These are phyloP conservation scores for Sordariomycetes sp. DNA, from an alignment of 2,329 filamentous ascomycete genomes.

Conservation along the genomic window DNA sequence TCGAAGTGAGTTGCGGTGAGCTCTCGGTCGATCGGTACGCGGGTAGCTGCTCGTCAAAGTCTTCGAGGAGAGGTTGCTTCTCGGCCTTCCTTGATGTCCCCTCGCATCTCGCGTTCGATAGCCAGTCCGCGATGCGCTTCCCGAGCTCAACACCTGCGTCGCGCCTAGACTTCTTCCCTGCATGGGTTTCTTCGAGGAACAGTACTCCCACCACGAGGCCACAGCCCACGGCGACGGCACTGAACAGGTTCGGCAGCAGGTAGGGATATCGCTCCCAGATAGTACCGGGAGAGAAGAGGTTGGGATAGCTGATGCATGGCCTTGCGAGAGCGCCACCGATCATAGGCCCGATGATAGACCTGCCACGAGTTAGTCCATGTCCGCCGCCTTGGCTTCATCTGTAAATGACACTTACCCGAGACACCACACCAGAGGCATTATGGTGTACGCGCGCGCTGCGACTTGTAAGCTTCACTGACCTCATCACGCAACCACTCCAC, in stretches of 20 bases:
- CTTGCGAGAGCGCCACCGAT: slow-evolving; percentile 83
- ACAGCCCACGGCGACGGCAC: slow-evolving; percentile 61
- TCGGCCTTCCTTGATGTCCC: slow-evolving; percentile 28
- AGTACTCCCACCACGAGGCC: slow-evolving; percentile 69
- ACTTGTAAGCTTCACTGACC: neutral
- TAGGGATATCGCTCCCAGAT: slow-evolving; percentile 85
- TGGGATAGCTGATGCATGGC: slow-evolving; percentile 72
- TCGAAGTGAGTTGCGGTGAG: slow-evolving; percentile 31
- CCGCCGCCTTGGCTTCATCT: neutral
- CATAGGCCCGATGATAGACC: slow-evolving; percentile 82
- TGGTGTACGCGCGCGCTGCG: slow-evolving; percentile 77
- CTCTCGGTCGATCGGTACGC: slow-evolving; percentile 52
- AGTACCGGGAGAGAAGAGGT: slow-evolving; percentile 55
- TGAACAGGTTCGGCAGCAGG: slow-evolving; percentile 83
- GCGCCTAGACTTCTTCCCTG: slow-evolving; percentile 60
- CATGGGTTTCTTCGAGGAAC: slow-evolving; percentile 90
- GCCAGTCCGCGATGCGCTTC: slow-evolving; percentile 45
- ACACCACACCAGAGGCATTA: slow-evolving; percentile 98
- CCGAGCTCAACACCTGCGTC: slow-evolving; percentile 71
- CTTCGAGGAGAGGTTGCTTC: slow-evolving; percentile 46
- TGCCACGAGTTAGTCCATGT: slow-evolving; percentile 22
- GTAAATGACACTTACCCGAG: slow-evolving; percentile 49
- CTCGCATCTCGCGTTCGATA: slow-evolving; percentile 19
- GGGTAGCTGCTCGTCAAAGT: slow-evolving; percentile 43
- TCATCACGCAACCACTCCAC: slow-evolving; percentile 1